A percentile compares a stretch with the other conserved stretches of the same genome.
These are phyloP conservation scores for Cyclostephanos tholiformis DNA, from an alignment of 108 stramenopile genomes.

Conservation along the genomic window DNA sequence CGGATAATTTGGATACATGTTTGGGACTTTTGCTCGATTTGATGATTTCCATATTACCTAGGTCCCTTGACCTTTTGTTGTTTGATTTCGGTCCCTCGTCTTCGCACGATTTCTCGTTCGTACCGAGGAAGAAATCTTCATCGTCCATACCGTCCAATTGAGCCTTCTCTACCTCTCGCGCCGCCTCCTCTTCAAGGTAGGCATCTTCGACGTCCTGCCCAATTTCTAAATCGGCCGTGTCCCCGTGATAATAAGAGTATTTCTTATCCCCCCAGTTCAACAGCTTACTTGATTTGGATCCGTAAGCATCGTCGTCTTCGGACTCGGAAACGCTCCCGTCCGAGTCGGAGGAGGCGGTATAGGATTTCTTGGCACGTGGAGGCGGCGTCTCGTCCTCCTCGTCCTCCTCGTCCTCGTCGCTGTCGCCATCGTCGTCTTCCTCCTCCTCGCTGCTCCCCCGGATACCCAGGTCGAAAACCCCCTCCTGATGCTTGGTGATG, in stretches of 20 bases:
- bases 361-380: neutral
- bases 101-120: constrained; percentile 20
- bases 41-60: constrained; percentile 7
- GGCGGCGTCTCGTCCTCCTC: neutral
- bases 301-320: constrained; percentile 44
- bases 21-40: constrained; percentile 17
- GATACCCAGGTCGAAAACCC: constrained; percentile 73
- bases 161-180: constrained; percentile 71
- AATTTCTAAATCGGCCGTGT: constrained; percentile 95
- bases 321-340: constrained; percentile 39
- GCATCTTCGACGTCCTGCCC: constrained; percentile 85
- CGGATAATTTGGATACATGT: constrained; percentile 58
- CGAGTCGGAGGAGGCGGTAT: constrained; percentile 12
- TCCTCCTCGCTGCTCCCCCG: constrained; percentile 55
- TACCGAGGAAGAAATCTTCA: constrained; percentile 78
- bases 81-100: constrained; percentile 34
- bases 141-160: constrained; percentile 81
- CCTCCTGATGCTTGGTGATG: constrained; percentile 48
- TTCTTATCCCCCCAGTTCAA: constrained; percentile 89
- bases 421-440: constrained; percentile 42
- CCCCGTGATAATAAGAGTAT: constrained; percentile 87
- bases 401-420: neutral
- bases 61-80: constrained; percentile 15
- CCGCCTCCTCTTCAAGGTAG: constrained; percentile 83
- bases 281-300: constrained; percentile 34